Base-by-base conservation (phyloP, 1,284 basidiomycete species). In the Cutaneotrichosporon dermatis region DNA sequence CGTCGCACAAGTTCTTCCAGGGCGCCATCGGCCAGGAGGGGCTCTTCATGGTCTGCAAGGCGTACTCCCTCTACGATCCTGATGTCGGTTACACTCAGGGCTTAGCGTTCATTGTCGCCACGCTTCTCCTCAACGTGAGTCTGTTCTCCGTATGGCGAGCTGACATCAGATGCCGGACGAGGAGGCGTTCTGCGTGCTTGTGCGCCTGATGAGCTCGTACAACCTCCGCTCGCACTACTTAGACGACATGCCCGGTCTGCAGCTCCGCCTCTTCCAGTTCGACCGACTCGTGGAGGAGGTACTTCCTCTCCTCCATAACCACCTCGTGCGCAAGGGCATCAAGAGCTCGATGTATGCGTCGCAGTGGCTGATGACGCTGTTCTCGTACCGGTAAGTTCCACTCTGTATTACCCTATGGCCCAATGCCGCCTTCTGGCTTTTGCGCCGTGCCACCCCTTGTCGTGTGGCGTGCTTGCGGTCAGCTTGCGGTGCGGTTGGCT, bases 41-140 rank as follows among this genome's bases (percentile, higher is more conserved):
- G 67, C 78, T 99, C 41, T 97, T 94, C 81, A 97, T 97, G 75
- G 94, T 99, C 51, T 83, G 97, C 45, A 98, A 98, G 77, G 96
- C 95, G 7, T 99, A 98, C 75, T 96, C 93, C 36, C 73, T 99
- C 83, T 93, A 94, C 77, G 95, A 99, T 76, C 84, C 88, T 13
- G 88, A 93, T 76, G 94, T 97, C 13, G 95, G 95, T 2, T 99
- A 99, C 72, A 98, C 94, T 66, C 95, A 99, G 79, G 95, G 95
- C 1, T 77, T 96, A 51, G 92, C 92, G 1, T 99, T 99, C 75
- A 87, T 99, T 55, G 94, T 94, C 3, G 96, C 95, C 0, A 89
- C 95, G 33, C 78, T 99, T 15, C 79, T 99, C 16, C 81, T 99
- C 34, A 96, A 98, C 71, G 92, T 92, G 71, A 70, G 88, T 70